phyloP scores from a whole-genome alignment of 192 early-diverging fungal genomes.

The Dimargaris cristalligena region DNA sequence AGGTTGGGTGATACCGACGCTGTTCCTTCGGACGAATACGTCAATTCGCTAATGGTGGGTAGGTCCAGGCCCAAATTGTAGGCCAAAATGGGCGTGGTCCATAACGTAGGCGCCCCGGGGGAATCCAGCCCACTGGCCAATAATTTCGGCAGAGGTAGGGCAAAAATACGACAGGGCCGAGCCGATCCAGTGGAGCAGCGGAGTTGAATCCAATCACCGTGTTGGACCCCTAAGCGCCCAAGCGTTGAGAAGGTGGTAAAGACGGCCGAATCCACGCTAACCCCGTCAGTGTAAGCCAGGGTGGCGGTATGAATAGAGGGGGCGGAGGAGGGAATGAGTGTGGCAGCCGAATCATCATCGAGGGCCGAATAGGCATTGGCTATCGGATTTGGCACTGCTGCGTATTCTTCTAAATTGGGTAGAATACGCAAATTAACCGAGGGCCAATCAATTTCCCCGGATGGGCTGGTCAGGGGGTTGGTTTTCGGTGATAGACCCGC shows the following conservation, averaged over 20 bases:
- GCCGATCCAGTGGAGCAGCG: neutral
- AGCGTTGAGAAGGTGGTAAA: neutral
- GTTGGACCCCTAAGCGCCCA: neutral
- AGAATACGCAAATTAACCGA: neutral
- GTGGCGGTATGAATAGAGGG: neutral
- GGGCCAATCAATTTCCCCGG: too few species aligned
- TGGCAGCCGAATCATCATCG: neutral
- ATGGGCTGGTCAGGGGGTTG: too few species aligned
- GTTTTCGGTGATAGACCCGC: too few species aligned
- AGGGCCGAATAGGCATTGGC: neutral
- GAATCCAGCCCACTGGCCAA: neutral
- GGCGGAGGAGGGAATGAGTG: neutral
- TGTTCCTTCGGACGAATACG: too few species aligned
- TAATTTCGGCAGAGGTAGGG: neutral
- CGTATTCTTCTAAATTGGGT: neutral
- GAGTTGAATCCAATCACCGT: neutral
- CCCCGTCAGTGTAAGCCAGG: neutral
- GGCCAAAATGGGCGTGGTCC: neutral
- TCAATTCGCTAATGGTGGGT: neutral
- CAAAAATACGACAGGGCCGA: slow-evolving; percentile 3
- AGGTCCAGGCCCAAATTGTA: neutral
- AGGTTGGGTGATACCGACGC: neutral
- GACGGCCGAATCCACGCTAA: neutral
- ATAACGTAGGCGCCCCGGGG: neutral
- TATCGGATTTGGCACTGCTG: neutral